Evolutionary conservation across 805 yeast species (phyloP).

Genomic region (Candida sithepensis): DNA sequence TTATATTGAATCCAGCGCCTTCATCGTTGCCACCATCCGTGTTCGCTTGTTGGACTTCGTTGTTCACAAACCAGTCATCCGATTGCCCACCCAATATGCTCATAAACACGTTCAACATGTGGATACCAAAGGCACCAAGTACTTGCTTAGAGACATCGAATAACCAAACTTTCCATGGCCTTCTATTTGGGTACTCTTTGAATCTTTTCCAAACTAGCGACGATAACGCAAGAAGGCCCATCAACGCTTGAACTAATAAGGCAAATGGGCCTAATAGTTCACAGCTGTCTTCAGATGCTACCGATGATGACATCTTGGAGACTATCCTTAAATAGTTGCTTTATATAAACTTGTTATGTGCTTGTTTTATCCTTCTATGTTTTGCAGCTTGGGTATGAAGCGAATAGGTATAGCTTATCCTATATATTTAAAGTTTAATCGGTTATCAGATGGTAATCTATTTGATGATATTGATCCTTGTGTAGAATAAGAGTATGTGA

Average conservation of each 20-base stretch:
- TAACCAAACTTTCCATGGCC: slow-evolving; percentile 87
- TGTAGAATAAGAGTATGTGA: too few relatives aligned
- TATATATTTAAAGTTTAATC: too few relatives aligned
- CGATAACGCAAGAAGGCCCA: slow-evolving; percentile 75
- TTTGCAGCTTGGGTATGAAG: too few relatives aligned
- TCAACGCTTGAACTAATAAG: slow-evolving; percentile 63
- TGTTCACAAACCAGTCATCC: slow-evolving; percentile 14
- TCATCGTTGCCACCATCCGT: too few relatives aligned
- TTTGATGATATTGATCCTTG: too few relatives aligned
- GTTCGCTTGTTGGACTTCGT: background rate
- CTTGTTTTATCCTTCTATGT: too few relatives aligned
- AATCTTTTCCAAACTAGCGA: slow-evolving; percentile 72
- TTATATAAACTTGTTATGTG: too few relatives aligned
- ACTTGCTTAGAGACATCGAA: slow-evolving; percentile 90
- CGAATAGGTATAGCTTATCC: too few relatives aligned
- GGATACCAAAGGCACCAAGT: slow-evolving; percentile 82
- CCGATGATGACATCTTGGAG: background rate
- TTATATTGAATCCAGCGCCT: background rate
- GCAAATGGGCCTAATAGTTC: slow-evolving; percentile 84
- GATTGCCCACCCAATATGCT: slow-evolving; percentile 52
- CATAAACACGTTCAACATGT: slow-evolving; percentile 67
- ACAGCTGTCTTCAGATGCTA: slow-evolving; percentile 38
- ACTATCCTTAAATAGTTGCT: background rate
- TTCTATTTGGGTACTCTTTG: slow-evolving; percentile 71
- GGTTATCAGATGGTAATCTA: too few relatives aligned